Evolutionary conservation across 2,329 filamentous ascomycete genomes (phyloP), one percentile per base, ranked within the genome.

Genomic region (Trichoderma koningiopsis): DNA sequence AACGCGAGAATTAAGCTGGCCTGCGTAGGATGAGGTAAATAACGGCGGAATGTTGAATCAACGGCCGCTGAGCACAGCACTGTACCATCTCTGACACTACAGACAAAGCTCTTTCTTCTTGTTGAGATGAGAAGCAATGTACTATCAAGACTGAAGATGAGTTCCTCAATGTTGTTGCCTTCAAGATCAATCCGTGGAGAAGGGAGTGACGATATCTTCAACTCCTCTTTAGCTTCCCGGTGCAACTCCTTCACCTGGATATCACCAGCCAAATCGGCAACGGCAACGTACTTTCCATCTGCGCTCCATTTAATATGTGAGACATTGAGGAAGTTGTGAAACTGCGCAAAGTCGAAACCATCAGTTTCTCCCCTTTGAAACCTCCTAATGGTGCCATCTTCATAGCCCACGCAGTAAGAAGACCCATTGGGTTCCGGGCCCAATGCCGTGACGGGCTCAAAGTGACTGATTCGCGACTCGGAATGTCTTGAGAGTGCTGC

Each of bases 261-360:
- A n/a, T 58, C 55, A n/a, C 55, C 55, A 14, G 55, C 31, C 10
- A 58, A n/a, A 24, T 58, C 55, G 2, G 55, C 55, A 37, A 58
- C 31, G 6, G 55, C 55, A 14, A 58, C 29, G 1, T 35, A 70
- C 19, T 33, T 60, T 47, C 61, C 62, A 52, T 70, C 68, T 35
- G 47, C 56, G 22, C 27, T 63, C 68, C 68, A 70, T 27, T 61
- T 60, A 31, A 70, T 59, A 14, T 43, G 35, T 16, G 22, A 22
- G 27, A 59, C 55, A 11, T 43, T 27, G 24, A 59, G 57, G 4
- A 59, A 59, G 8, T 43, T 59, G 35, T 27, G n/a, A 59, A 43
- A 59, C 2, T 59, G n/a, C 5, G 22, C 57, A 29, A 59, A 59
- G 7, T 59, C 35, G 19, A 16, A 3, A 4, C 56, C 57, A 43